These are phyloP conservation scores for Umbelopsis sp. DNA, from an alignment of 371 early-diverging fungal genomes.

Conservation along the genomic window DNA sequence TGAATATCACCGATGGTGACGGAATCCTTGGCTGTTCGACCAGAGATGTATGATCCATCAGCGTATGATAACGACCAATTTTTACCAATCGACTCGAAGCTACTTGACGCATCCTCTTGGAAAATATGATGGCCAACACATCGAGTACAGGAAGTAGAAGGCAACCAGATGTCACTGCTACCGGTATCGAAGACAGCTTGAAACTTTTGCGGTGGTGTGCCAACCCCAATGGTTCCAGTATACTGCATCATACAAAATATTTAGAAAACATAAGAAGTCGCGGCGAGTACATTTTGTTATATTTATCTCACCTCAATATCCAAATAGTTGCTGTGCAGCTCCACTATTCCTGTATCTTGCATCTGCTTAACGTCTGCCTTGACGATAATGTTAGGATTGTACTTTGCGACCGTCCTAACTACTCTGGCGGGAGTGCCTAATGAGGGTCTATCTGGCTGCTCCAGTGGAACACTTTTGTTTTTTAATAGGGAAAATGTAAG, in stretches of 20 bases:
- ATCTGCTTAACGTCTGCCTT: background rate
- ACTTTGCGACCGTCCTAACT: constrained; percentile 35
- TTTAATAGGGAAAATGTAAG: background rate
- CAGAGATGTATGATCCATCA: constrained; percentile 56
- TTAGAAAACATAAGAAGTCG: background rate
- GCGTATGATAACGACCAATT: constrained; percentile 50
- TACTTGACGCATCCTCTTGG: background rate
- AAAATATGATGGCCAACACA: constrained; percentile 11
- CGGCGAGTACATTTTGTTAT: background rate
- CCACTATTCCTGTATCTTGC: background rate
- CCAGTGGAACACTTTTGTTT: constrained; percentile 28
- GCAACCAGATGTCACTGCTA: constrained; percentile 33
- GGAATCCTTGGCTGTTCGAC: constrained; percentile 37
- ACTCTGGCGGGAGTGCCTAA: constrained; percentile 39
- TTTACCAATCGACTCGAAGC: constrained; percentile 20
- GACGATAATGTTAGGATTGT: constrained; percentile 28
- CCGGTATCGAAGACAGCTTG: constrained; percentile 37
- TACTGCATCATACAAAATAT: constrained; percentile 21
- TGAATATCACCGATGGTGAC: constrained; percentile 20
- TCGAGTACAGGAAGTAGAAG: constrained; percentile 25
- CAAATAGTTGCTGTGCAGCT: background rate
- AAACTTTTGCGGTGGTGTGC: constrained; percentile 37
- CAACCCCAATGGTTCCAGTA: constrained; percentile 35
- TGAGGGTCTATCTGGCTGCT: constrained; percentile 23
- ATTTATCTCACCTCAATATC: background rate